Evolutionary conservation across 2,329 filamentous ascomycete genomes (phyloP), one percentile per base, ranked within the genome.

Genomic region (Colletotrichum sp.): DNA sequence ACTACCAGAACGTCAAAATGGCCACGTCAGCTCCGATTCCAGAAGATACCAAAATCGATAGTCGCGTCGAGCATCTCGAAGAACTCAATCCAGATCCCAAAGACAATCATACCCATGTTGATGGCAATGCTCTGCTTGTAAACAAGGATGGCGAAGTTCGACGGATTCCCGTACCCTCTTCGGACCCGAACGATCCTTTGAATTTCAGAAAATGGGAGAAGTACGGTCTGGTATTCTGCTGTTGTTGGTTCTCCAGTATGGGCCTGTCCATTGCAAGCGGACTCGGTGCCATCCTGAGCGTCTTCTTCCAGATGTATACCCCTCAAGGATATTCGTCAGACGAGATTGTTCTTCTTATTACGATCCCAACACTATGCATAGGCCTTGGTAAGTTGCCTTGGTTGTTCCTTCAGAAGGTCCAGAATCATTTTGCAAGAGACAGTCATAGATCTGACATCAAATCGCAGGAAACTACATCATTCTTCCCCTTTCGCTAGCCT

Each of bases 201-300:
- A 80, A 81, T 39, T 79, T 79, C 65, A 60, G 71, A 16, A 36
- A 39, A 55, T 82, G 80, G 79, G 73, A 78, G 59, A 81, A 81
- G 61, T 71, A 76, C 7, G 77, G 68, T 52, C 71, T 81, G 13
- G 68, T 79, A 2, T 57, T 77, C 16, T 75, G 78, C 57, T 82
- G 80, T 70, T 83, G 82, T 69, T 83, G 81, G 80, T 83, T 82
- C 68, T 80, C 76, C 4, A 79, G 82, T 63, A 80, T 82, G 73
- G 79, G 78, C 3, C 72, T 90, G 85, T 88, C 88, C 52, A 85
- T 90, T 65, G 85, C 90, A 60, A 88, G 89, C 81, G 89, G 89
- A 71, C 83, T 90, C 6, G 89, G 85, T 4, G 78, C 83, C 0
- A 83, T 86, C 36, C 78, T 86, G 13, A 79, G 78, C 1, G 78